Conservation (phyloP, 176 grass and related monocot genomes). For the Poa pratensis region DNA sequence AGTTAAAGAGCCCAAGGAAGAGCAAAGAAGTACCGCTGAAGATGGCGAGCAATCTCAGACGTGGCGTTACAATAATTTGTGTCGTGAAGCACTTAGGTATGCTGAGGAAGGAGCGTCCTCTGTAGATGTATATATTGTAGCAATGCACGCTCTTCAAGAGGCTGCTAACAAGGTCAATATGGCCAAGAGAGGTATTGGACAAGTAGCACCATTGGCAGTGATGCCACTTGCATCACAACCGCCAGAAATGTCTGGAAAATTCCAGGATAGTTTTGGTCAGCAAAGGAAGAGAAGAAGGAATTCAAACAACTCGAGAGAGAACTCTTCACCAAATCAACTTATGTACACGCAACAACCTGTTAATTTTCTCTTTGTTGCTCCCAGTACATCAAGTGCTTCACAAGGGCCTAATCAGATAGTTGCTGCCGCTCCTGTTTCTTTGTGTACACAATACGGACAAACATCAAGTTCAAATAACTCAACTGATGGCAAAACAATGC, state of each 20-base stretch:
- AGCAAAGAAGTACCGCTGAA: slow-evolving; percentile 46
- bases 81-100: slow-evolving; percentile 59
- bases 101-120: slow-evolving; percentile 70
- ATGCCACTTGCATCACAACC: slow-evolving; percentile 56
- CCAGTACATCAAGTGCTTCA: slow-evolving; percentile 49
- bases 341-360: slow-evolving; percentile 58
- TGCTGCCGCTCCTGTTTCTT: slow-evolving; percentile 50
- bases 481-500: slow-evolving; percentile 30
- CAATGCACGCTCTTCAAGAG: slow-evolving; percentile 68
- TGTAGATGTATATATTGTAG: slow-evolving; percentile 59
- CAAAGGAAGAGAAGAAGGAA: slow-evolving; percentile 56
- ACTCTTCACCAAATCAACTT: slow-evolving; percentile 36
- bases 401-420: slow-evolving; percentile 50
- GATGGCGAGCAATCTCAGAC: slow-evolving; percentile 52
- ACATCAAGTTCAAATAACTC: slow-evolving; percentile 45
- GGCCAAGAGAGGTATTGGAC: slow-evolving; percentile 63
- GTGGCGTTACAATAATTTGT: slow-evolving; percentile 66
- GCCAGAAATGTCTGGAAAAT: slow-evolving; percentile 46
- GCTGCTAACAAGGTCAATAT: slow-evolving; percentile 64
- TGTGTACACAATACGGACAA: slow-evolving; percentile 42
- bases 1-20: slow-evolving; percentile 51
- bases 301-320: slow-evolving; percentile 51
- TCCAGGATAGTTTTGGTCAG: slow-evolving; percentile 42
- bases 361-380: slow-evolving; percentile 52
- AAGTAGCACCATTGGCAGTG: slow-evolving; percentile 57